Base-by-base conservation (phyloP, 345 rosid species). In the Eucalyptus tenuipes region DNA sequence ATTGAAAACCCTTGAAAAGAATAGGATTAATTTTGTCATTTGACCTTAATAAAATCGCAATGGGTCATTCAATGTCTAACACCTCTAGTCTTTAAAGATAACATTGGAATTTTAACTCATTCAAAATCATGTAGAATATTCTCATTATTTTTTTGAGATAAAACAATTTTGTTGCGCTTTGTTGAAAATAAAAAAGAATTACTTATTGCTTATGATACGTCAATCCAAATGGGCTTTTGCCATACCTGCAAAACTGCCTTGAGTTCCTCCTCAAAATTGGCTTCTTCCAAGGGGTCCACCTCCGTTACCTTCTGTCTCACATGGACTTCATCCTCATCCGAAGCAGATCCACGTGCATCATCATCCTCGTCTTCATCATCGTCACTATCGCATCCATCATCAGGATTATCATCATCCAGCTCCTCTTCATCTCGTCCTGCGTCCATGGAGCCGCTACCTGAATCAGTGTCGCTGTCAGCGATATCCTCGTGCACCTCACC, bases 241-340 rank as follows among this genome's bases (percentile, higher is more conserved):
- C 95, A 91, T 94, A 92, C 99, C 96, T 98, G 99, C 92, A 98
- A 91, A 64, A 97, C 97, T 90, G 99, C 99, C 92, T 94, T 93
- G 61, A 98, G 94, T 92, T 97, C 99, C 95, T 92, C 93, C 87
- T 96, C 99, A 91, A 98, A 98, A 92, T 91, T 93, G 3, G 95
- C 96, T 85, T 91, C 92, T 92, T 98, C 99, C 90, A 89, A 92
- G 88, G 96, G 99, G 89, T 98, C 98, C 61, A 95, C 95, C 89
- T 95, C 95, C 5, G 97, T 93, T 49, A 93, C 92, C 91, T 93
- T 96, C 92, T 96, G 99, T 91, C 99, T 96, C 66, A 98, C 95
- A 88, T 89, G 98, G 87, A 97, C 96, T 90, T 95, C 97, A 90
- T 96, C 96, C 85, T 96, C 99, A 90, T 96, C 99, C 49, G 96